phyloP scores from a whole-genome alignment of 1,284 basidiomycete genomes.

The Marasmius tenuissimus region DNA sequence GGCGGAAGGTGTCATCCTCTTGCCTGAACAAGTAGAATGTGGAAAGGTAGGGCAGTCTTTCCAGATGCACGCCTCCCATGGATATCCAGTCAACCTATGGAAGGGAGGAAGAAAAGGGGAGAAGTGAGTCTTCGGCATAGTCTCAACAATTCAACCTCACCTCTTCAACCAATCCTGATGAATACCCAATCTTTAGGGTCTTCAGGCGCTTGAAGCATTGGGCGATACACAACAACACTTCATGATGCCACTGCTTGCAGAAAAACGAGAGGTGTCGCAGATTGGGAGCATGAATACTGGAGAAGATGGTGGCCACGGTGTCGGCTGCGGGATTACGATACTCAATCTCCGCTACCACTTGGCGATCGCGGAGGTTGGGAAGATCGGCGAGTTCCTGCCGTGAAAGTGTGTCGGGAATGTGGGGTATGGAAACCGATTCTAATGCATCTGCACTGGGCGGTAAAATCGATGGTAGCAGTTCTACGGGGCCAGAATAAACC shows the following conservation, averaged over 20 bases:
- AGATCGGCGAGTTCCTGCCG: not conserved
- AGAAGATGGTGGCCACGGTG: not conserved
- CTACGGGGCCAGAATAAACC: not conserved
- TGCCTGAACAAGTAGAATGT: too few relatives aligned
- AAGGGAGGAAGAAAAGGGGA: too few relatives aligned
- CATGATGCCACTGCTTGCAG: not conserved
- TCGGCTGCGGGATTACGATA: not conserved
- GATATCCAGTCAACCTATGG: too few relatives aligned
- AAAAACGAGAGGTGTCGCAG: not conserved
- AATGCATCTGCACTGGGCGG: not conserved
- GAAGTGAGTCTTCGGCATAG: too few relatives aligned
- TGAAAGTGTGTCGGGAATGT: not conserved
- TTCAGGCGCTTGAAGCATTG: not conserved
- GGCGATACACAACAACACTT: not conserved
- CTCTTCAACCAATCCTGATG: not conserved
- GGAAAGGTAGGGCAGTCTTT: too few relatives aligned
- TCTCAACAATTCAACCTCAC: not conserved
- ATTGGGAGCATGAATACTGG: not conserved
- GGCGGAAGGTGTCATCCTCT: too few relatives aligned
- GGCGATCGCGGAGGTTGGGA: not conserved
- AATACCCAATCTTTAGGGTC: not conserved
- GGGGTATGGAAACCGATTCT: not conserved
- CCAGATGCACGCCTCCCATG: too few relatives aligned
- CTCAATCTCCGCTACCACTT: not conserved
- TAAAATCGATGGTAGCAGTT: not conserved